Percentiles rank a stretch among this genome's conserved stretches.
phyloP scores from a whole-genome alignment of 345 rosid species.

The Crucihimalaya himalaica region DNA sequence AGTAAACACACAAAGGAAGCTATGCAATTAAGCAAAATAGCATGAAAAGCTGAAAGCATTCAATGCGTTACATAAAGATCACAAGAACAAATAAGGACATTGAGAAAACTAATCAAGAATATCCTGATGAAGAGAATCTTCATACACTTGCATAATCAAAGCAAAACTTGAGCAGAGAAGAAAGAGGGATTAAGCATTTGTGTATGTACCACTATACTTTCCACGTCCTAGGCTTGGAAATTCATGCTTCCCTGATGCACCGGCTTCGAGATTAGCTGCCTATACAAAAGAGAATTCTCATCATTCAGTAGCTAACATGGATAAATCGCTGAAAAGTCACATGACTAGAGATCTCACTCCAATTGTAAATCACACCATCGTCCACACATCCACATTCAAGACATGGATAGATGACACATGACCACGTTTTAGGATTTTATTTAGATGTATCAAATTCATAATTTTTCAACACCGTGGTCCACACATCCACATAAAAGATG shows the following conservation, averaged over 20 bases:
- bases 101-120: background rate
- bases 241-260: conserved; percentile 73
- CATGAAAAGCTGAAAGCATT: background rate
- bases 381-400: background rate
- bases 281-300: conserved; percentile 29
- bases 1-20: conserved; percentile 26
- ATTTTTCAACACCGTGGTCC: conserved; percentile 3
- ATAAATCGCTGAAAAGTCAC: background rate
- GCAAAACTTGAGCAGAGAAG: conserved; percentile 1
- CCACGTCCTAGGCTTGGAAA: conserved; percentile 69
- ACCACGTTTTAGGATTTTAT: background rate
- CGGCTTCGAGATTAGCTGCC: conserved; percentile 89
- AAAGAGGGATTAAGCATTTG: background rate
- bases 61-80: background rate
- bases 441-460: background rate
- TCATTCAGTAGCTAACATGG: conserved; percentile 7
- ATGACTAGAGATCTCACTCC: background rate
- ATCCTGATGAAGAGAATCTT: background rate
- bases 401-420: background rate
- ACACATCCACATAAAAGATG: conserved; percentile 19
- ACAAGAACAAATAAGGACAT: background rate
- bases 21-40: background rate
- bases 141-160: conserved; percentile 6
- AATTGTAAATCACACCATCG: background rate
- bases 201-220: conserved; percentile 74